Evolutionary conservation across 2,329 filamentous ascomycete species (phyloP).

Genomic region (Monosporascus cannonballus): DNA sequence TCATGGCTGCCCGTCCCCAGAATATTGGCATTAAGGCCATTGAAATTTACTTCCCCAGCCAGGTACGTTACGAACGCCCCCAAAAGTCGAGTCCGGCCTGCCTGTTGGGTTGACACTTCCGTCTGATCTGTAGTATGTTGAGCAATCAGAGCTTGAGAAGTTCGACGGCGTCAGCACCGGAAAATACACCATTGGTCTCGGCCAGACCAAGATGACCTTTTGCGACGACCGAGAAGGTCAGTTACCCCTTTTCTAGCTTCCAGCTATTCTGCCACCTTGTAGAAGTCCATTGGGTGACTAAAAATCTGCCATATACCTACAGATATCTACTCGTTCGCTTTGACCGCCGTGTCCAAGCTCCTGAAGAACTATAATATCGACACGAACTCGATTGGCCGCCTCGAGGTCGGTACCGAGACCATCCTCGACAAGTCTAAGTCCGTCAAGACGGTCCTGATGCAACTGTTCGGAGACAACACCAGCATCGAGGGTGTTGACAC

Average conservation of each 20-base stretch:
- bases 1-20: slow-evolving; percentile 70
- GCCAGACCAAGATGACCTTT: slow-evolving; percentile 89
- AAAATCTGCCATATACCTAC: slow-evolving; percentile 6
- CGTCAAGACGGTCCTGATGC: slow-evolving; percentile 83
- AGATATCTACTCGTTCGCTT: slow-evolving; percentile 85
- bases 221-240: slow-evolving; percentile 83
- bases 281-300: slow-evolving; percentile 9
- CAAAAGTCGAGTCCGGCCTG: slow-evolving; percentile 7
- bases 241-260: slow-evolving; percentile 19
- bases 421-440: slow-evolving; percentile 87
- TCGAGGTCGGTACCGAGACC: slow-evolving; percentile 83
- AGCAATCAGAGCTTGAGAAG: slow-evolving; percentile 77
- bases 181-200: slow-evolving; percentile 88
- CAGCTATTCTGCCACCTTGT: not conserved
- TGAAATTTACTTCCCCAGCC: slow-evolving; percentile 80
- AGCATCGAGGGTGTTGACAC: slow-evolving; percentile 81
- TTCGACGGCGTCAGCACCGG: slow-evolving; percentile 77
- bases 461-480: slow-evolving; percentile 77
- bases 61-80: slow-evolving; percentile 50
- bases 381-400: slow-evolving; percentile 67
- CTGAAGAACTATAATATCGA: slow-evolving; percentile 81
- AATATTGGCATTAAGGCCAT: slow-evolving; percentile 93
- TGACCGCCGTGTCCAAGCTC: slow-evolving; percentile 72
- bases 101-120: slow-evolving; percentile 14
- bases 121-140: slow-evolving; percentile 59